Evolutionary conservation across 176 grass and related monocot species (phyloP), one percentile per base, ranked within the genome.

Genomic region (Hordeum vulgare): DNA sequence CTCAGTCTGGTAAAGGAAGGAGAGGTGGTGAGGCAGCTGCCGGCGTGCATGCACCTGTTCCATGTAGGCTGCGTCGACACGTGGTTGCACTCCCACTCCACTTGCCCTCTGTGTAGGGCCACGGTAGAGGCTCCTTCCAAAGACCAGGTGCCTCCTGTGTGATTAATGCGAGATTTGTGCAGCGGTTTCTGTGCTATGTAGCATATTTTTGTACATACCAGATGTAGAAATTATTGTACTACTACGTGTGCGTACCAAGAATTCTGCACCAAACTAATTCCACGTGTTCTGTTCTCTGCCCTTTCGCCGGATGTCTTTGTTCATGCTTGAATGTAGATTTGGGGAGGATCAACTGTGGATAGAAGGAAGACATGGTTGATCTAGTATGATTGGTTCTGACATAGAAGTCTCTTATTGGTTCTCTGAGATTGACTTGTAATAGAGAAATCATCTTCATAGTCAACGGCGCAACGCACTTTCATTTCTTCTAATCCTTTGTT

Each of bases 11-110:
- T 94, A 51, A 45, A 72, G 81, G 90, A 97, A 8, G 89, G 91
- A 3, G 91, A 94, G 79, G 10, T 75, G 85, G 85, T 90, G 81
- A 45, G 87, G 85, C 84, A 56, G 71, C 83, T 97, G 81, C 91
- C 91, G 28, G 84, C 75, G 74, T 97, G 94, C 87, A 84, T 45
- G 81, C 94, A 97, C 74, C 58, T 90, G 5, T 97, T 97, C 84
- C 94, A 97, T 66, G 85, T 83, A 10, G 51, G 66, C 28, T 97
- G 94, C 64, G 88, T 97, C 36, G 94, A 94, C 78, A 66, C 62
- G 53, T 97, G 89, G 94, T 79, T 97, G 5, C 75, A 45, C 3
- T 86, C 81, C 3, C 89, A 90, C 27, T 86, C 89, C 39, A 97
- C 94, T 8, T 97, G 94, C 69, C 94, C 94, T 3, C 74, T 97